These are phyloP conservation scores for Mychonastes homosphaera DNA, from an alignment of 139 green algal genomes.

Conservation along the genomic window DNA sequence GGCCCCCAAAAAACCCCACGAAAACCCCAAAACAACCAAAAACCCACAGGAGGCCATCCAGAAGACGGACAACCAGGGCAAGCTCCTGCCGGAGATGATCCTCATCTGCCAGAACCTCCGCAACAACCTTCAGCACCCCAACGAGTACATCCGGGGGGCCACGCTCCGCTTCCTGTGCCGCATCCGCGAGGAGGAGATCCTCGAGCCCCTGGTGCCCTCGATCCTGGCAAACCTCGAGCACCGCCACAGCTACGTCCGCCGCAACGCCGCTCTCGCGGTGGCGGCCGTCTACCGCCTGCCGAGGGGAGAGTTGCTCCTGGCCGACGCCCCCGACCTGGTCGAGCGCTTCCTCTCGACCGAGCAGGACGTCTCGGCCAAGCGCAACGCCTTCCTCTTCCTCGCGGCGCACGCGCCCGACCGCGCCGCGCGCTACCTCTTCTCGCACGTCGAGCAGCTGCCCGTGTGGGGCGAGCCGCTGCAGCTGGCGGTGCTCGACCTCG, in stretches of 20 bases:
- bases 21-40: no score
- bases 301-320: slow-evolving; percentile 84
- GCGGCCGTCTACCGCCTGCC: slow-evolving; percentile 86
- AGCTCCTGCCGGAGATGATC: slow-evolving; percentile 99
- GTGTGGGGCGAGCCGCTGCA: slow-evolving; percentile 93
- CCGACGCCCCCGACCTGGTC: slow-evolving; percentile 88
- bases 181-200: slow-evolving; percentile 91
- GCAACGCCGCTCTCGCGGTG: slow-evolving; percentile 92
- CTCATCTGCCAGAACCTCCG: slow-evolving; percentile 99
- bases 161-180: slow-evolving; percentile 95
- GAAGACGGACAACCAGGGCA: slow-evolving; percentile 90
- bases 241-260: slow-evolving; percentile 90
- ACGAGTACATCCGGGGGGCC: slow-evolving; percentile 95
- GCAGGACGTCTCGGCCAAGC: slow-evolving; percentile 75
- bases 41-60: slow-evolving; percentile 97
- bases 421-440: slow-evolving; percentile 81
- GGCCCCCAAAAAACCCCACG: no score
- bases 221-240: slow-evolving; percentile 94
- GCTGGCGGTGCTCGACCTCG: slow-evolving; percentile 89
- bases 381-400: slow-evolving; percentile 94
- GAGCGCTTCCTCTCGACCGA: slow-evolving; percentile 65
- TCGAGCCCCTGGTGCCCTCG: slow-evolving; percentile 92
- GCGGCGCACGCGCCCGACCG: slow-evolving; percentile 55
- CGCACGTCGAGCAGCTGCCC: slow-evolving; percentile 73
- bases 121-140: slow-evolving; percentile 99